Base-by-base conservation (phyloP, 768 basidiomycete species). In the Xerocomellus chrysenteron region DNA sequence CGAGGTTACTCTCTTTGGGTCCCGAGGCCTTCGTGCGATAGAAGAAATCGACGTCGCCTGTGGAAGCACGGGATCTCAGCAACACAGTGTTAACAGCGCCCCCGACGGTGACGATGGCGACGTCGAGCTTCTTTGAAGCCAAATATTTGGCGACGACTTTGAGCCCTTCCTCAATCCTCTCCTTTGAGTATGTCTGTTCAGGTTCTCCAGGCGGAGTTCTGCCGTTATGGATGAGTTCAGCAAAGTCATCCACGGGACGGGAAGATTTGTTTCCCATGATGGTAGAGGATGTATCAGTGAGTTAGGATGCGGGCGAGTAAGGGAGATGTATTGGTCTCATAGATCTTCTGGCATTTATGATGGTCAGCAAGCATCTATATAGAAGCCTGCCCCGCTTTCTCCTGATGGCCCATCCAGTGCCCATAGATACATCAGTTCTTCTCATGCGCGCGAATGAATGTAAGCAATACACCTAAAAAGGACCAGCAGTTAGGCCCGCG, bases 21-120 rank as follows among this genome's bases (percentile, higher is more conserved):
- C n/a, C 17, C 11, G 55, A 9, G 37, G 46, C 5, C 35, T 57
- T 58, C 12, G 44, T 57, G 33, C 49, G 44, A 10, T 57, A 57
- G 32, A 58, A 58, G 55, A 57, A 58, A 37, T 58, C 57, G 47
- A 58, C 55, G 11, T 57, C 57, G 19, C 57, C 49, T 3, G 55
- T 58, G 32, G 57, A 41, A 17, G 55, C 55, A 28, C 55, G 57
- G 26, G 39, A 47, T 36, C 47, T 37, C 26, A 57, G 40, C 12
- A 47, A 8, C 45, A 58, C 49, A 5, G 55, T 58, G 45, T 57
- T 58, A 11, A 58, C 57, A 13, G 57, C 57, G 1, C 55, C 57
- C 2, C 57, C 57, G 30, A 57, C 49, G n/a, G 57, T n/a, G 40
- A 51, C 55, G 45, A 58, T 57, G 48, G 48, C 16, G 32, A 46